Base-by-base conservation (phyloP, 192 early-diverging fungal genomes). In the Backusella psychrophila region DNA sequence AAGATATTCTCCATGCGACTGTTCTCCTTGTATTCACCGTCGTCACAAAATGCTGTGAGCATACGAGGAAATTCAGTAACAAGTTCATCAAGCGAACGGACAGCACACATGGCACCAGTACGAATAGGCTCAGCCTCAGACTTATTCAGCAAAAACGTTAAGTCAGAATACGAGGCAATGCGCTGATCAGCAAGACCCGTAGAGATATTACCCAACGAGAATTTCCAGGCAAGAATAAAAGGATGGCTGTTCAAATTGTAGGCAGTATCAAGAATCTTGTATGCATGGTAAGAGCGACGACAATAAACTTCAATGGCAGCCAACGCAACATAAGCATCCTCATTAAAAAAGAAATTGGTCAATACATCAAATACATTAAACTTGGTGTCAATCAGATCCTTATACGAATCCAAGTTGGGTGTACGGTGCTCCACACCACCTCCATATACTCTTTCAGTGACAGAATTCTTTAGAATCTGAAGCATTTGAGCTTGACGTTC, bases 311-410 rank as follows among this genome's bases (percentile, higher is more conserved):
- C 96, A 31, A 98, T 89, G 15, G 97, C 96, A 1, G 94, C 93
- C 77, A 95, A 82, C 4, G 91, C 84, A 70, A 97, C 87, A 67
- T 90, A 89, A 11, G 82, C 79, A 70, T 96, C 91, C 41, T 87
- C 83, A 80, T 99, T 91, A 83, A 94, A 96, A 81, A 99, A 95
- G 87, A 99, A 97, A 74, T 86, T 86, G 76, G 95, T 94, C 71
- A 99, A 81, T n/a, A 98, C 94, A 75, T 99, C 97, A 78, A 98
- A 90, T 67, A 99, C 97, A 42, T 94, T 92, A 89, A 96, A 95
- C 80, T 95, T 95, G 69, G 96, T 95, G 26, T 94, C 94, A 78
- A 98, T 89, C 75, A 98, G 82, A 73, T 93, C 90, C 81, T 93
- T 92, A 72, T 93, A 88, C 6, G 91, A 87, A 76, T 94, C 93